phyloP scores from a whole-genome alignment of 1,284 basidiomycete species.

The Salmacisia buchloeana region DNA sequence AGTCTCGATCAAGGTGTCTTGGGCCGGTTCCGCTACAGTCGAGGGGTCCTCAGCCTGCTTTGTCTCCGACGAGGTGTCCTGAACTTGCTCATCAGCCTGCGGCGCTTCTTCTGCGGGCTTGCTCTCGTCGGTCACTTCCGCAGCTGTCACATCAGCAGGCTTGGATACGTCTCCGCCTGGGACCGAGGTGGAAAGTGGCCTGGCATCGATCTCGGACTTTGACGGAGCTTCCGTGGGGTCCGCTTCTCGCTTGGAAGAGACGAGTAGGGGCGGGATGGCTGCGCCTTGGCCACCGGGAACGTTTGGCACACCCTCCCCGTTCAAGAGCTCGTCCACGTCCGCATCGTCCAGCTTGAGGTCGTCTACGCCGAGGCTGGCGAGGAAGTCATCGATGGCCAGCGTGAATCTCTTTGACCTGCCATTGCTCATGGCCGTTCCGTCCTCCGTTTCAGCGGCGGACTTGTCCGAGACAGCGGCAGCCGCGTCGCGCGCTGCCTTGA shows the following conservation, averaged over 20 bases:
- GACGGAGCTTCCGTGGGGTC: not conserved
- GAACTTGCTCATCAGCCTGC: too few species aligned
- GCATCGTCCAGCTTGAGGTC: conserved; percentile 38
- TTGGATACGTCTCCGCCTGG: too few species aligned
- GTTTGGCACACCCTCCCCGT: not conserved
- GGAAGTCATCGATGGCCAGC: conserved; percentile 37
- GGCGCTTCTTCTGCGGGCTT: too few species aligned
- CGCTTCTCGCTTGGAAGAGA: not conserved
- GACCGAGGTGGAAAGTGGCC: not conserved
- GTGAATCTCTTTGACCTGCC: conserved; percentile 12
- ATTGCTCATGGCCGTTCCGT: conserved; percentile 20
- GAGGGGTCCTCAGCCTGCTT: not conserved
- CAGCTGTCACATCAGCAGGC: too few species aligned
- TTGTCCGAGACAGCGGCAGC: conserved; percentile 30
- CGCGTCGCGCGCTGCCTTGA: conserved; percentile 21
- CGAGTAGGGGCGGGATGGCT: not conserved
- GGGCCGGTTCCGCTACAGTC: not conserved
- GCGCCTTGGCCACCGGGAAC: not conserved
- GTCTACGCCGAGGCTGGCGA: conserved; percentile 38
- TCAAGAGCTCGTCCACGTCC: conserved; percentile 42
- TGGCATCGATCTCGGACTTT: not conserved
- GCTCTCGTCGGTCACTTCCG: too few species aligned
- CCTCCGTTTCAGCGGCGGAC: conserved; percentile 27
- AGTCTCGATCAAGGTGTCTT: too few species aligned
- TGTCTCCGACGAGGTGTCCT: too few species aligned